Percentiles rank a stretch among this genome's conserved stretches.
phyloP scores from a whole-genome alignment of 2,329 filamentous ascomycete species.

The Alternaria arbusti region DNA sequence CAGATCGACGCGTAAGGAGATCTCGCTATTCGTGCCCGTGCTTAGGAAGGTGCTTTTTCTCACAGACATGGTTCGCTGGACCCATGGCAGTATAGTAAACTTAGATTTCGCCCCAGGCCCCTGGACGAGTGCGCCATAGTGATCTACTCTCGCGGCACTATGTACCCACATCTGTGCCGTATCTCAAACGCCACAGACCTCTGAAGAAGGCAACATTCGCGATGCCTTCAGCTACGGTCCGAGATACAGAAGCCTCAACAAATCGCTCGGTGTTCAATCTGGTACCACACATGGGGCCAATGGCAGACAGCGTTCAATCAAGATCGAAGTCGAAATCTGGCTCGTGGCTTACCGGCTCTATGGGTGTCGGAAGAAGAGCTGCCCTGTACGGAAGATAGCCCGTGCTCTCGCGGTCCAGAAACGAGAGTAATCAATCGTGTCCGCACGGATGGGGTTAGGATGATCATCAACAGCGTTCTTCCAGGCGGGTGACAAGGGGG shows the following conservation, averaged over 20 bases:
- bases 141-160: not conserved
- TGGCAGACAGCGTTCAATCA: not conserved
- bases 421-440: not conserved
- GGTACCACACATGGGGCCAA: not conserved
- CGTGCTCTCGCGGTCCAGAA: not conserved
- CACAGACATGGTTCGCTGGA: not conserved
- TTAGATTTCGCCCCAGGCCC: not conserved
- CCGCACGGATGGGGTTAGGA: not conserved
- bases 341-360: not conserved
- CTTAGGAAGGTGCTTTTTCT: not conserved
- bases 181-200: not conserved
- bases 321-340: not conserved
- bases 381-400: not conserved
- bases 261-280: not conserved
- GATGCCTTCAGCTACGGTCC: not conserved
- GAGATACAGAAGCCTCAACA: not conserved
- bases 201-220: not conserved
- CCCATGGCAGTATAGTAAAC: not conserved
- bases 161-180: not conserved
- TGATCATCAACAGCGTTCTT: not conserved
- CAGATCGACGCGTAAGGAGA: not conserved
- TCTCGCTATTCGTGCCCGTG: not conserved
- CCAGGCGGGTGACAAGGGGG: not conserved
- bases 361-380: not conserved
- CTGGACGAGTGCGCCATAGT: not conserved